Percentiles rank a stretch among this genome's conserved stretches.
Conservation (phyloP, 2,329 filamentous ascomycete species). For the Trichothecium roseum region DNA sequence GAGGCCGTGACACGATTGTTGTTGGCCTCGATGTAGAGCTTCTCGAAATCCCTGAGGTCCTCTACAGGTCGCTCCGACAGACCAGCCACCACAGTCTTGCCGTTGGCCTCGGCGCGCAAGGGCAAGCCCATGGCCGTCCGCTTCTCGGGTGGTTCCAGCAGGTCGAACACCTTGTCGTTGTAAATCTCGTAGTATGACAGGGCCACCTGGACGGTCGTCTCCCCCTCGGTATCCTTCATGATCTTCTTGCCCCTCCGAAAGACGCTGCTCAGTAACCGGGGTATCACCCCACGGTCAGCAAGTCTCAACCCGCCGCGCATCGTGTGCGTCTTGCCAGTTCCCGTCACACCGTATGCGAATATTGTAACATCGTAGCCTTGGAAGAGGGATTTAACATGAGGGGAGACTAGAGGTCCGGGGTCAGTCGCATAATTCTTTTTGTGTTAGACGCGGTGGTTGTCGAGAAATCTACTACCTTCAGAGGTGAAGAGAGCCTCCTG, state of each 20-base stretch:
- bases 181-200: slow-evolving; percentile 96
- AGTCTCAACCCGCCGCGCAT: slow-evolving; percentile 87
- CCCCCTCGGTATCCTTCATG: slow-evolving; percentile 62
- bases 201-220: slow-evolving; percentile 61
- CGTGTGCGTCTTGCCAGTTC: slow-evolving; percentile 90
- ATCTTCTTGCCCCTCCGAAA: slow-evolving; percentile 81
- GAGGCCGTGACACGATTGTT: slow-evolving; percentile 80
- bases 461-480: slow-evolving; percentile 52
- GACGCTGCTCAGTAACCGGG: slow-evolving; percentile 71
- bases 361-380: slow-evolving; percentile 79
- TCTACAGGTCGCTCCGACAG: slow-evolving; percentile 74
- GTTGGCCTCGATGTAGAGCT: slow-evolving; percentile 84
- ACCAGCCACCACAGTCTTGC: slow-evolving; percentile 79
- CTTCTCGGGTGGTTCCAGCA: slow-evolving; percentile 82
- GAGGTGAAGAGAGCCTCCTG: slow-evolving; percentile 84
- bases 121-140: slow-evolving; percentile 72
- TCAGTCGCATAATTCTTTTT: neutral
- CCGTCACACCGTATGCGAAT: slow-evolving; percentile 88
- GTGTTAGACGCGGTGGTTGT: neutral
- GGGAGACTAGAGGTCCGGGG: slow-evolving; percentile 50
- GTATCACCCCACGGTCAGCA: slow-evolving; percentile 79
- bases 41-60: slow-evolving; percentile 82
- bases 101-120: slow-evolving; percentile 74
- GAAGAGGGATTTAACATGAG: slow-evolving; percentile 86
- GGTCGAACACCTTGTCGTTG: slow-evolving; percentile 88